Evolutionary conservation across 2,329 filamentous ascomycete species (phyloP), one percentile per base, ranked within the genome.

Genomic region (Proliferodiscus dingleyae): DNA sequence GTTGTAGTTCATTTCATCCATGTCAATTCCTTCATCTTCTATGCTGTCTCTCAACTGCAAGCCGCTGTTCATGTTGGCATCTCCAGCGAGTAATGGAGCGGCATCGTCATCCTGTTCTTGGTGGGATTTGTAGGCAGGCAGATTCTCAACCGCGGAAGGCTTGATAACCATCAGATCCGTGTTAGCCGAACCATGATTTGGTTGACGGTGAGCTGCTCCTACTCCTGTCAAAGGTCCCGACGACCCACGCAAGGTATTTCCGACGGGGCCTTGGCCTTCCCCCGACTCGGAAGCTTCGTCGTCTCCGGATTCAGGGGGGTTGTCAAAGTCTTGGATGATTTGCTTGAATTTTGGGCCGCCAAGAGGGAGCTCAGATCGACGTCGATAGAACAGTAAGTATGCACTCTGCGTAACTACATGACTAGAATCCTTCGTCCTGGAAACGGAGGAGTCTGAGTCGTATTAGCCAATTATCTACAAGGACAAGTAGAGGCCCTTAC

Each of bases 361-460:
- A 54, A 98, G 80, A 52, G 89, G 86, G 51, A 68, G 68, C 6
- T 78, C 74, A 4, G 89, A 88, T 53, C 89, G 85, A 46, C 93
- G 86, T 32, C 93, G 87, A 69, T 98, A 98, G 73, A 98, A 98
- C 26, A 98, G 75, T 9, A 98, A 77, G 66, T 98, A 98, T 0
- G 93, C 93, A 16, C 86, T 83, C 13, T 78, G 69, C 4, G 87
- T 86, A 4, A 95, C 78, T 7, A 89, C 78, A 22, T 71, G 72
- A 26, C 76, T 66, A 0, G 81, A 72, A 49, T 87, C 77, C 22
- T 71, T 73, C 5, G 77, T 73, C 55, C 74, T 75, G 26, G 74
- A 78, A 15, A 89, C 87, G 10, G 77, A 80, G 6, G 87, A 86
- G 67, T 96, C 90, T 95, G 58, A 13, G 13, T 29, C 15, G 16